phyloP scores from a whole-genome alignment of 768 basidiomycete species.

The Tricholomella constricta region DNA sequence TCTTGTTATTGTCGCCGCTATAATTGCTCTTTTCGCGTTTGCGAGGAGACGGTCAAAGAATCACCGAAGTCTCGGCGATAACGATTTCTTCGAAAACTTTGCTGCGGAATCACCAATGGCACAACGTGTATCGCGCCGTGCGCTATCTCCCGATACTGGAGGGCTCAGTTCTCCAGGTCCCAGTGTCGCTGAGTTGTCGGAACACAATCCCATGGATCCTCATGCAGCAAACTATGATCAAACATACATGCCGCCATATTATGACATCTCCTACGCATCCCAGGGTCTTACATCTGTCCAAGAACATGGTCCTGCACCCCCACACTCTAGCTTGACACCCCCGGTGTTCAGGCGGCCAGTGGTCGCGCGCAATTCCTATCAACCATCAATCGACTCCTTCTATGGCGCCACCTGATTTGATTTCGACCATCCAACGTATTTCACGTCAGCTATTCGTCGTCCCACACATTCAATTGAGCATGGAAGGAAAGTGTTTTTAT shows the following conservation, averaged over 20 bases:
- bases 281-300: conserved; percentile 13
- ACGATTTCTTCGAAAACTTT: conserved; percentile 29
- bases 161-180: conserved; percentile 24
- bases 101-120: conserved; percentile 8
- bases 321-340: background rate
- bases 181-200: conserved; percentile 24
- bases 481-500: background rate
- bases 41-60: conserved; percentile 27
- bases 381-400: conserved; percentile 43
- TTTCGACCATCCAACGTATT: no score
- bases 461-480: background rate
- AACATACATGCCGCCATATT: background rate
- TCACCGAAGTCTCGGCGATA: conserved; percentile 22
- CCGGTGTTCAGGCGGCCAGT: conserved; percentile 3
- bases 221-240: conserved; percentile 9
- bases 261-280: conserved; percentile 9
- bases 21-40: conserved; percentile 25
- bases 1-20: conserved; percentile 27
- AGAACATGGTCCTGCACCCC: conserved; percentile 6
- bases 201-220: conserved; percentile 30
- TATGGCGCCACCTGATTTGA: conserved; percentile 29
- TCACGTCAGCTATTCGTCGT: no score
- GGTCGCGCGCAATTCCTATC: conserved; percentile 26
- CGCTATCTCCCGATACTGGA: conserved; percentile 4
- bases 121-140: conserved; percentile 10